These are phyloP conservation scores for Lolium rigidum DNA, from an alignment of 176 grass and related monocot genomes.

Conservation along the genomic window DNA sequence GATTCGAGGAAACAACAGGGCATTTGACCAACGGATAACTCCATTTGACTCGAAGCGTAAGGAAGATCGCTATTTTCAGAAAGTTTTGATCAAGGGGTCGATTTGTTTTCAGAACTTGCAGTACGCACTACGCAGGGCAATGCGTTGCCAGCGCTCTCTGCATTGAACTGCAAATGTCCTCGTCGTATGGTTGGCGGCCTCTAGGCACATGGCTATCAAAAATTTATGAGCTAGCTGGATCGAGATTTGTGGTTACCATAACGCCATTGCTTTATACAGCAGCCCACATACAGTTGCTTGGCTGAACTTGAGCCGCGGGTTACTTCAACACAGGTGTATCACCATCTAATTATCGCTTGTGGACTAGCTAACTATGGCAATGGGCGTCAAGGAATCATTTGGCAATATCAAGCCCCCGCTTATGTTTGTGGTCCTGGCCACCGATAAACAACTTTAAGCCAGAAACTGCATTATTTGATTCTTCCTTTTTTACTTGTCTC, in stretches of 20 bases:
- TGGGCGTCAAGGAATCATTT: not conserved
- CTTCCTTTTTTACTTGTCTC: not conserved
- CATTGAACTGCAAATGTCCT: not conserved
- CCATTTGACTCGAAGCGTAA: not conserved
- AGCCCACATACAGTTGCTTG: not conserved
- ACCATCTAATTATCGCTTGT: not conserved
- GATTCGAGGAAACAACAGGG: not conserved
- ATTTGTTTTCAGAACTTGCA: no score
- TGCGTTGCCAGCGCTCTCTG: not conserved
- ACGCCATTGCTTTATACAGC: not conserved
- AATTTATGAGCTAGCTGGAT: not conserved
- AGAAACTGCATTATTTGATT: constrained; percentile 4
- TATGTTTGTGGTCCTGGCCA: constrained; percentile 16
- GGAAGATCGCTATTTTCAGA: not conserved
- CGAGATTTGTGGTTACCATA: not conserved
- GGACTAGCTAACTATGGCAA: not conserved
- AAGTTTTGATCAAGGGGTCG: not conserved
- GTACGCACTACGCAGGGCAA: no score
- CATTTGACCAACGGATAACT: not conserved
- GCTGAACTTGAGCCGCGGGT: not conserved
- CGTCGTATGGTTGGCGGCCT: not conserved
- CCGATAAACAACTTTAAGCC: not conserved
- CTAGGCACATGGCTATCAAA: not conserved
- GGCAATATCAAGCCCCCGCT: not conserved
- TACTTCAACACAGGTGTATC: not conserved